Percentiles rank a stretch among this genome's conserved stretches.
phyloP scores from a whole-genome alignment of 306 rosid genomes.

The Ochetophila trinervis region DNA sequence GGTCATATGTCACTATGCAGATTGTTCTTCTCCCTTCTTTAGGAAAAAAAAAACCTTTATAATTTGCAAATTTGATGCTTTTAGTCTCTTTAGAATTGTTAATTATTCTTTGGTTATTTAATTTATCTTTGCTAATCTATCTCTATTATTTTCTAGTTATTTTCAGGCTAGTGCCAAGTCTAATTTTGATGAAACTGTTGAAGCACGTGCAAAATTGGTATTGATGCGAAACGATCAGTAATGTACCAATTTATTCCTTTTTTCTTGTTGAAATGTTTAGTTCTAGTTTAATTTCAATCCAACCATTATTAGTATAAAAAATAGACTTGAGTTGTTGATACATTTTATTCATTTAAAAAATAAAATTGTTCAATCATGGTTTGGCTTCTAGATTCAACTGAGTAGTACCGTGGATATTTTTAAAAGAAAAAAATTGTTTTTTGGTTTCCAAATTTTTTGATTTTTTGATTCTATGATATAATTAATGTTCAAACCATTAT shows the following conservation, averaged over 20 bases:
- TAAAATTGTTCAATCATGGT: background rate
- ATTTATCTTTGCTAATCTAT: conserved; percentile 13
- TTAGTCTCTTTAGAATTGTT: background rate
- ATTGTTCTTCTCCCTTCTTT: too few species aligned
- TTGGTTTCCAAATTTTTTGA: background rate
- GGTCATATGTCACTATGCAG: too few species aligned
- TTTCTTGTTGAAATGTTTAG: background rate
- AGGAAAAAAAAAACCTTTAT: background rate
- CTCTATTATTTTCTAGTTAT: conserved; percentile 29
- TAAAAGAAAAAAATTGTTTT: background rate
- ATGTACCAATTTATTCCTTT: conserved; percentile 14
- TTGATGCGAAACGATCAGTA: conserved; percentile 89
- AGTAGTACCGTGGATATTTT: background rate
- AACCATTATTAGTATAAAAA: background rate
- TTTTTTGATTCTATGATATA: background rate
- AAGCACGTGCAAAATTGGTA: conserved; percentile 81
- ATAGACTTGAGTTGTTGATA: background rate
- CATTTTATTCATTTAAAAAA: background rate
- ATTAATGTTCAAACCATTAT: too few species aligned
- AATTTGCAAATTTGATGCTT: background rate
- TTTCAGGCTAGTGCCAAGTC: conserved; percentile 66
- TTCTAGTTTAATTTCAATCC: background rate
- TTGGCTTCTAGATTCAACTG: background rate
- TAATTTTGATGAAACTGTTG: conserved; percentile 90
- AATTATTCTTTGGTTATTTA: background rate